A percentile compares a stretch with the other conserved stretches of the same genome.
Conservation (phyloP, 148 eudicot genomes). For the Heliamphora exappendiculata region DNA sequence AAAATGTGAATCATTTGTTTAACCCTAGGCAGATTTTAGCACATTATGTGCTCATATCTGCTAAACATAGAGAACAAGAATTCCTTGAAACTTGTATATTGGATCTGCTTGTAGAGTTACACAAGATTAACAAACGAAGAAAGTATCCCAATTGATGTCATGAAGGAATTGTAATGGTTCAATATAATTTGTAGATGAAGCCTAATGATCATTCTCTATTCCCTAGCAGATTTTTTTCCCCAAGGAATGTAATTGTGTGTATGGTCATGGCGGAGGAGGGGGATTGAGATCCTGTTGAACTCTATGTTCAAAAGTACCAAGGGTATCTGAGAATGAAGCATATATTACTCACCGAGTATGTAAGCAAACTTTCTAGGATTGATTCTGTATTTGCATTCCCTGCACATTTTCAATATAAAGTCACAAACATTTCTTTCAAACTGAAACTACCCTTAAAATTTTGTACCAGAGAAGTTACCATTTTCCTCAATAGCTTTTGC, state of each 20-base stretch:
- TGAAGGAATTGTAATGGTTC: background rate
- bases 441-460: constrained; percentile 1
- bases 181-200: background rate
- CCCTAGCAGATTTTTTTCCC: background rate
- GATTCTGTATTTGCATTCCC: constrained; percentile 43
- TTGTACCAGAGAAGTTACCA: constrained; percentile 23
- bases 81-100: background rate
- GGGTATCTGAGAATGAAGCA: background rate
- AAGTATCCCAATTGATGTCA: background rate
- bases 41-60: background rate
- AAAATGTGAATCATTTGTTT: background rate
- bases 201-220: background rate
- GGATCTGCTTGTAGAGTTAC: too few species aligned
- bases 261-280: background rate
- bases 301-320: background rate
- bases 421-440: background rate
- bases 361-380: constrained; percentile 50
- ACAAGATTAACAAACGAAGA: too few species aligned
- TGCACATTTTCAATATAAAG: constrained; percentile 19
- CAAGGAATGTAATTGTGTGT: background rate
- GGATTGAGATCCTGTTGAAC: background rate
- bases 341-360: constrained; percentile 44
- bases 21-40: background rate
- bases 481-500: constrained; percentile 49
- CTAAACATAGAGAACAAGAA: background rate